phyloP scores from a whole-genome alignment of 306 rosid genomes.

The Medicago arabica region DNA sequence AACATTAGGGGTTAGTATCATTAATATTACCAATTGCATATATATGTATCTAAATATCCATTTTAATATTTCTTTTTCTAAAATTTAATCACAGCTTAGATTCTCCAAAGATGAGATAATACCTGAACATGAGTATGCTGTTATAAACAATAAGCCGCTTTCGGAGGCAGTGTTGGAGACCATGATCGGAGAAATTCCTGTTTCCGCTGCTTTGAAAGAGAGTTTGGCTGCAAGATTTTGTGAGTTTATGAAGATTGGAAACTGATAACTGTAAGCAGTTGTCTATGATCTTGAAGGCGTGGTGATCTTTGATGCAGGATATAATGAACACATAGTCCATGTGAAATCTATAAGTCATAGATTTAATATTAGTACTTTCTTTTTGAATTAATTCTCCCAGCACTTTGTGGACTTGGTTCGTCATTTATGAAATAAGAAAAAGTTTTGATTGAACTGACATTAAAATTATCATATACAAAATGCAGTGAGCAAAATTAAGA shows the following conservation, averaged over 20 bases:
- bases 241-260: constrained; percentile 39
- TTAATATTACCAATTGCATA: background rate
- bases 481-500: too few species aligned
- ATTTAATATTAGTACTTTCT: background rate
- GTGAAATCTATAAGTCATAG: background rate
- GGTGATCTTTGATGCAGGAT: background rate
- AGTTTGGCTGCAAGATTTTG: constrained; percentile 62
- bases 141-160: constrained; percentile 62
- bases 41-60: background rate
- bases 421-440: background rate
- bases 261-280: background rate
- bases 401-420: background rate
- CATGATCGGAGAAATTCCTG: constrained; percentile 73
- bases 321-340: background rate
- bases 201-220: constrained; percentile 69
- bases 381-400: background rate
- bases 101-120: constrained; percentile 69
- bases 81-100: constrained; percentile 51
- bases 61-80: background rate
- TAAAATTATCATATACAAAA: too few species aligned
- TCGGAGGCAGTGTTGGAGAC: constrained; percentile 73
- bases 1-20: constrained; percentile 56
- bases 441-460: background rate
- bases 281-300: background rate
- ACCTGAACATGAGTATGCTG: constrained; percentile 46